Evolutionary conservation across 768 basidiomycete species (phyloP).

Genomic region (Cystobasidium tubakii): DNA sequence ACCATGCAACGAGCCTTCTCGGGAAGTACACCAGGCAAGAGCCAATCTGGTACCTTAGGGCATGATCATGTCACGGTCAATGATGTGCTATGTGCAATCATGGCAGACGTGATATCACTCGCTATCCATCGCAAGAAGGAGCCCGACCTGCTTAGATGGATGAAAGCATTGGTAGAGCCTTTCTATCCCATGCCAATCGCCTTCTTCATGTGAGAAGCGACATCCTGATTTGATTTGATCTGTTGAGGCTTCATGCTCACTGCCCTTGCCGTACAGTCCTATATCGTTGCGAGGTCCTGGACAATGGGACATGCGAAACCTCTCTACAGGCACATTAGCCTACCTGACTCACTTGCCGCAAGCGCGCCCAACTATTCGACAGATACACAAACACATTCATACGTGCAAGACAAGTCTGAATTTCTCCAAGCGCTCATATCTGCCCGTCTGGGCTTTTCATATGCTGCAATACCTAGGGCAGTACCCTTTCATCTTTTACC

Average conservation of each 20-base stretch:
- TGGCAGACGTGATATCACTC: conserved; percentile 16
- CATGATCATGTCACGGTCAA: conserved; percentile 33
- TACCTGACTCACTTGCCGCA: conserved; percentile 19
- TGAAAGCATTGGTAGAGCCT: not conserved
- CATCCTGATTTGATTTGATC: not conserved
- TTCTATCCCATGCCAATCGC: conserved; percentile 11
- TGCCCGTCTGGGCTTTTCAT: conserved; percentile 20
- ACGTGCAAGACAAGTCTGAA: conserved; percentile 29
- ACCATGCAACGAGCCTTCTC: conserved; percentile 30
- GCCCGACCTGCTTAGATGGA: not conserved
- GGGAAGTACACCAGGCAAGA: conserved; percentile 14
- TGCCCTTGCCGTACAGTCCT: no score
- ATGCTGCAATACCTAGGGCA: conserved; percentile 15
- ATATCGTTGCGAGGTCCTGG: conserved; percentile 32
- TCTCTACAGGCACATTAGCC: conserved; percentile 7
- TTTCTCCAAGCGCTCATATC: conserved; percentile 22
- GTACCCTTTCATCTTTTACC: conserved; percentile 27
- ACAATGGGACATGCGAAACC: conserved; percentile 35
- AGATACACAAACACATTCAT: conserved; percentile 28
- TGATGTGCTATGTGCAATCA: conserved; percentile 26
- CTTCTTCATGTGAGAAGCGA: conserved; percentile 31
- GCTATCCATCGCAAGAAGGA: conserved; percentile 18
- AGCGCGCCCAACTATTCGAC: not conserved
- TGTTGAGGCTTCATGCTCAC: not conserved
- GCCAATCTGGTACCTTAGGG: conserved; percentile 15